Percentiles rank a stretch among this genome's conserved stretches.
These are phyloP conservation scores for Neofusicoccum cordaticola DNA, from an alignment of 2,329 filamentous ascomycete species.

Conservation along the genomic window DNA sequence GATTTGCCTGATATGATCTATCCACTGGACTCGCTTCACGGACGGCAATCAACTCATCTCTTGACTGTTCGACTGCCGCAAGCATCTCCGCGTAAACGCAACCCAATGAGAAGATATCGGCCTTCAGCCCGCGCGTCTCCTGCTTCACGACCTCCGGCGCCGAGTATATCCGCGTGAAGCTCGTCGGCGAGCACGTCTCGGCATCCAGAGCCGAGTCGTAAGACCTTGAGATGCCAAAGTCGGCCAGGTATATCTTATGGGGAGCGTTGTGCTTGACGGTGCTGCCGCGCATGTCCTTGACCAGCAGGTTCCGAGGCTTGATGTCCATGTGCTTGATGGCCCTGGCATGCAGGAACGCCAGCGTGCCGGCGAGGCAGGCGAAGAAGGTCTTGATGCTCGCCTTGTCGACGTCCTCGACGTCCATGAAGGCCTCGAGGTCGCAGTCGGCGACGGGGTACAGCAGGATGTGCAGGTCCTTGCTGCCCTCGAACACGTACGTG, in stretches of 20 bases:
- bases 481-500: conserved; percentile 20
- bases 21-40: too few relatives aligned
- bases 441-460: conserved; percentile 22
- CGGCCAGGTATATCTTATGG: conserved; percentile 23
- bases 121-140: conserved; percentile 19
- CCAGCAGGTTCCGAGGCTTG: conserved; percentile 26
- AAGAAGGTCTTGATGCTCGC: conserved; percentile 11
- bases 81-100: conserved; percentile 28
- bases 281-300: neutral
- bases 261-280: neutral
- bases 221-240: conserved; percentile 25
- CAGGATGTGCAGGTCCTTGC: conserved; percentile 22
- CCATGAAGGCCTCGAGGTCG: conserved; percentile 21
- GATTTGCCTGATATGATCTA: too few relatives aligned
- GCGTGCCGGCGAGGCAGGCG: conserved; percentile 20
- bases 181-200: conserved; percentile 21
- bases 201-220: conserved; percentile 17
- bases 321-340: conserved; percentile 28
- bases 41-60: neutral
- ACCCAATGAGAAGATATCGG: conserved; percentile 27
- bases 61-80: neutral
- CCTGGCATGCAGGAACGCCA: conserved; percentile 20
- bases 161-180: conserved; percentile 24
- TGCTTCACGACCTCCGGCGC: conserved; percentile 26
- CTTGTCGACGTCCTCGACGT: neutral